Base-by-base conservation (phyloP, 495 filamentous ascomycete species). In the Penicillium flavigenum region DNA sequence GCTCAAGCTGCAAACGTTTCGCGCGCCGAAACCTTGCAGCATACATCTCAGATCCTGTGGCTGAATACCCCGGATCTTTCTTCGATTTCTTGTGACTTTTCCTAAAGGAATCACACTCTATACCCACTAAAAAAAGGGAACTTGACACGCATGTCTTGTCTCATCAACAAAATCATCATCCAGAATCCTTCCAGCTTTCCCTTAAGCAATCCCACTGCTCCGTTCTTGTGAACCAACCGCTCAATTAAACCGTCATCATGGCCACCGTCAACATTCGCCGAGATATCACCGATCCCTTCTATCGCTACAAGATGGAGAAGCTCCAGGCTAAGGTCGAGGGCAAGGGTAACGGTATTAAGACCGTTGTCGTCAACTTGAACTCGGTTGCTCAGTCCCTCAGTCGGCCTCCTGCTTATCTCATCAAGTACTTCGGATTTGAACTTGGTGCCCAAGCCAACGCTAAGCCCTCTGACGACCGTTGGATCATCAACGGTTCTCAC, bases 371-470 rank as follows among this genome's bases (percentile, higher is more conserved):
- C 85, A 98, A 98, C 76, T 74, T 98, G 66, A 90, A 88, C 84
- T 95, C 92, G 74, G 92, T 98, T 65, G 91, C 94, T 64, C 80
- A 88, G 65, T 96, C 92, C 47, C 84, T 98, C 62, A 91, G 89
- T 66, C 94, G 94, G 69, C 92, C 92, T 60, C 90, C 93, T 56
- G 81, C 89, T 62, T 96, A 96, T 68, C 85, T 98, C 67, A 97
- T 98, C 86, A 98, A 98, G 79, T 98, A 96, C 82, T 98, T 98
- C 70, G 94, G 95, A 58, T 98, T 98, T 69, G 94, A 98, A 76
- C 86, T 98, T 19, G 94, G 94, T 67, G 94, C 94, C 55, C 94
- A 98, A 78, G 96, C 95, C 78, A 98, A 96, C 74, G 92, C 88
- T 59, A 94, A 96, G 74, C 94, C 94, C 52, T 83, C 89, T 34